Conservation (phyloP, 2,329 filamentous ascomycete genomes). For the Fusarium sambucinum region DNA sequence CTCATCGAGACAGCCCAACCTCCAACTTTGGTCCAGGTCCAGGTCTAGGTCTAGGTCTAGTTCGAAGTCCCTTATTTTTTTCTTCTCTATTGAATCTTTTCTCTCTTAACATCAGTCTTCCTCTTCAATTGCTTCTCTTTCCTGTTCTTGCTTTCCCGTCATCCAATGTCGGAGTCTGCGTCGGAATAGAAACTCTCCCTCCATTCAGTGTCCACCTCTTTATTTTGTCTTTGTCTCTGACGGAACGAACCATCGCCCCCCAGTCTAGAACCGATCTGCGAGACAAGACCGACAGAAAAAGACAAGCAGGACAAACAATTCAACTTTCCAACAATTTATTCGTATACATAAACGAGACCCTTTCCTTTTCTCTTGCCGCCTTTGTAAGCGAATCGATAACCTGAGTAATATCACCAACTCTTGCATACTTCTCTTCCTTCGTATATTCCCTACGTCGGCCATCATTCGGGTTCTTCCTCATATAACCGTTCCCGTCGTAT, state of each 20-base stretch:
- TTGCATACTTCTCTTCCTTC: slow-evolving; percentile 3
- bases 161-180: slow-evolving; percentile 19
- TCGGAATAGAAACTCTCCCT: slow-evolving; percentile 21
- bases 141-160: not conserved
- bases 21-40: slow-evolving; percentile 9
- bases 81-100: slow-evolving; percentile 6
- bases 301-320: slow-evolving; percentile 28
- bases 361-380: not conserved
- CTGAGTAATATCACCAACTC: slow-evolving; percentile 9
- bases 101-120: not conserved
- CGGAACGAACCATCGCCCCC: slow-evolving; percentile 27
- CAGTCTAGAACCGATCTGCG: slow-evolving; percentile 36
- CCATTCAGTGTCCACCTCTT: slow-evolving; percentile 2
- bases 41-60: not conserved
- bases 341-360: slow-evolving; percentile 14
- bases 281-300: slow-evolving; percentile 23
- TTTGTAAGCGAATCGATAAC: slow-evolving; percentile 32
- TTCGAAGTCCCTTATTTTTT: slow-evolving; percentile 8
- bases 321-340: slow-evolving; percentile 15
- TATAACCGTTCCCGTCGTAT: slow-evolving; percentile 12
- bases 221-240: slow-evolving; percentile 20
- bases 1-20: slow-evolving; percentile 31
- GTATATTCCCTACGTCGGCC: slow-evolving; percentile 4
- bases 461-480: not conserved
- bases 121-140: not conserved